Conservation (phyloP, 805 yeast genomes). For the Naumovozyma castellii region DNA sequence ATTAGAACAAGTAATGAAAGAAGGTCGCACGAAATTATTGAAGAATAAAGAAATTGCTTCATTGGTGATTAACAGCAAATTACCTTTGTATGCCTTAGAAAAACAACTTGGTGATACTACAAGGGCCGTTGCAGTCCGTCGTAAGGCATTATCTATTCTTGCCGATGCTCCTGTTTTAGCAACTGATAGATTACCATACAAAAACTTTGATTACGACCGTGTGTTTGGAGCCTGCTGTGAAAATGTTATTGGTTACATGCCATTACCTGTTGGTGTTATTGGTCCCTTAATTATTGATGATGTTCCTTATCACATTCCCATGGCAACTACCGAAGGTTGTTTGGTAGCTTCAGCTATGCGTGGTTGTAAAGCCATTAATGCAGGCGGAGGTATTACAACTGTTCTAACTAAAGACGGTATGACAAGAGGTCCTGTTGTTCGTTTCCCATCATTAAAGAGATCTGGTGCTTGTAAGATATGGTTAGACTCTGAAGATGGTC, state of each 20-base stretch:
- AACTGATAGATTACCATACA: slow-evolving; percentile 64
- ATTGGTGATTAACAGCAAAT: slow-evolving; percentile 62
- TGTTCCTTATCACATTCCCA: slow-evolving; percentile 80
- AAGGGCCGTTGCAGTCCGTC: slow-evolving; percentile 89
- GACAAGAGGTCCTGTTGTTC: slow-evolving; percentile 98
- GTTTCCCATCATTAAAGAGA: slow-evolving; percentile 70
- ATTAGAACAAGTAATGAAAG: slow-evolving; percentile 50
- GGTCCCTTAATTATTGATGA: slow-evolving; percentile 94
- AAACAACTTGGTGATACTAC: slow-evolving; percentile 81
- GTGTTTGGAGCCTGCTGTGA: slow-evolving; percentile 99
- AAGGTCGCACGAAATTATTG: slow-evolving; percentile 60
- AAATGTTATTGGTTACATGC: slow-evolving; percentile 93
- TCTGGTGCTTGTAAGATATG: slow-evolving; percentile 93
- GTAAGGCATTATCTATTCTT: slow-evolving; percentile 78
- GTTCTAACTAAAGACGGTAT: slow-evolving; percentile 93
- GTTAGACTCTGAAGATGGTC: slow-evolving; percentile 95
- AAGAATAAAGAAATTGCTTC: slow-evolving; percentile 63
- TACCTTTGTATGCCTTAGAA: slow-evolving; percentile 90
- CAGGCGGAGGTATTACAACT: slow-evolving; percentile 93
- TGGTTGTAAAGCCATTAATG: slow-evolving; percentile 95
- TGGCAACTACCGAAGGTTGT: slow-evolving; percentile 99
- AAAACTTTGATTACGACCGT: slow-evolving; percentile 82
- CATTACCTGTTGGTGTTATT: slow-evolving; percentile 94
- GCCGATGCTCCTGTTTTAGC: slow-evolving; percentile 77
- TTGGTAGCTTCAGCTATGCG: slow-evolving; percentile 97